Evolutionary conservation across 139 green algal species (phyloP), one percentile per base, ranked within the genome.

Genomic region (Chlorella sp.): DNA sequence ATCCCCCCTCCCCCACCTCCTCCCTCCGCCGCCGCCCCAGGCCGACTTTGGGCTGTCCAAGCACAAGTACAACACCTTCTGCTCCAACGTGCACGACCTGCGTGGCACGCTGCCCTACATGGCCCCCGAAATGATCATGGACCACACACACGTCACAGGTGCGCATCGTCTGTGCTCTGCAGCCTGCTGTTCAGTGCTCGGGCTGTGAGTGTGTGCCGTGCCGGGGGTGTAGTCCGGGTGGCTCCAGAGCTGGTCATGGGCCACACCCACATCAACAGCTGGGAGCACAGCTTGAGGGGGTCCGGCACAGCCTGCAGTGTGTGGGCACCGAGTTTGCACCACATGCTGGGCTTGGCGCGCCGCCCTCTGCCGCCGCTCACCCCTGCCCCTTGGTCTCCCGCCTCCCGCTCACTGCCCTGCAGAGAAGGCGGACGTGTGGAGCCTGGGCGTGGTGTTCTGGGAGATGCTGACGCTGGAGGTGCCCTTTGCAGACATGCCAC

Each of bases 31-130:
- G 8, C 8, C 56, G 0, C 64, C 22, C 11, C 68, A 89, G 93
- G 95, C 94, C 44, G 95, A 98, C 87, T 98, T 98, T 89, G 95
- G 95, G 20, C 90, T 98, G 69, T 90, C 83, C 87, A 95, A 96
- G 90, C 91, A 96, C 83, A 96, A 96, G 91, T 89, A 93, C 79
- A 92, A 92, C 81, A 94, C 82, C 65, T 90, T 90, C 54, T 90
- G 89, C 69, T 88, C 88, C 36, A 86, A 86, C 70, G 90, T 92
- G 70, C 86, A 86, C 44, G 86, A 92, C 75, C 76, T 93, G n/a
- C 86, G 88, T 73, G 90, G 90, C 56, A 93, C 90, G 40, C 81
- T 93, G 78, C 89, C 90, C 30, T 93, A 91, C 85, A 93, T 93
- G 85, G 90, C 90, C 73, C 90, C 90, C 19, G 90, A 93, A 82